Base-by-base conservation (phyloP, 225 moss, liverwort and hornwort genomes). In the Sphagnum tenellum region DNA sequence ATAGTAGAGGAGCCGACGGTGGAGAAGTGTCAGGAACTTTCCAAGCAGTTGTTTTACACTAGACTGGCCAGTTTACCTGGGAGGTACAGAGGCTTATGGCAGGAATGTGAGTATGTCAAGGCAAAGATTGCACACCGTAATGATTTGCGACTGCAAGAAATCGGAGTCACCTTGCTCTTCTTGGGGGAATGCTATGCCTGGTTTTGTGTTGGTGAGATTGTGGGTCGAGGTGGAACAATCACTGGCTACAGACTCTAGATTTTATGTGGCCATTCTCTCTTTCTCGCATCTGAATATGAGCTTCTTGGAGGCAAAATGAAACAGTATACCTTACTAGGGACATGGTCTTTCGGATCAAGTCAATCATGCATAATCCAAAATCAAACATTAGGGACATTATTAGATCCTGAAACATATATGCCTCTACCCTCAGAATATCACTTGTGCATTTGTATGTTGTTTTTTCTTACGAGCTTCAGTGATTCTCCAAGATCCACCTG, bases 1-100 rank as follows among this genome's bases (percentile, higher is more conserved):
- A 70, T 90, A 46, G 79, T 67, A 47, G 66, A 84, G 67, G 77
- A 79, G 65, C 76, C 90, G n/a, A 82, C 90, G 3, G 76, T 83
- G 60, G 89, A 88, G 77, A 88, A 88, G 81, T 89, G 93, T 71
- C 84, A 93, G 76, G 86, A 88, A 75, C 80, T 84, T 13, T 79
- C 79, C 50, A 75, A 72, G 69, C 71, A 76, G 61, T 77, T 84
- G 0, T 84, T 84, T 66, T 80, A 80, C 74, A 84, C 84, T 62
- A 74, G 84, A 12, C 84, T 84, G 12, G 84, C 84, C 73, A 84
- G 84, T 77, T 83, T 94, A 64, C 90, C 94, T 49, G 85, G 78
- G 61, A 88, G 94, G 46, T 77, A 91, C 72, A 76, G 81, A 55
- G 81, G 83, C 48, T 64, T 91, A 50, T 81, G 87, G 90, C 80